Conservation (phyloP, 768 basidiomycete genomes). For the Lyophyllum atratum region DNA sequence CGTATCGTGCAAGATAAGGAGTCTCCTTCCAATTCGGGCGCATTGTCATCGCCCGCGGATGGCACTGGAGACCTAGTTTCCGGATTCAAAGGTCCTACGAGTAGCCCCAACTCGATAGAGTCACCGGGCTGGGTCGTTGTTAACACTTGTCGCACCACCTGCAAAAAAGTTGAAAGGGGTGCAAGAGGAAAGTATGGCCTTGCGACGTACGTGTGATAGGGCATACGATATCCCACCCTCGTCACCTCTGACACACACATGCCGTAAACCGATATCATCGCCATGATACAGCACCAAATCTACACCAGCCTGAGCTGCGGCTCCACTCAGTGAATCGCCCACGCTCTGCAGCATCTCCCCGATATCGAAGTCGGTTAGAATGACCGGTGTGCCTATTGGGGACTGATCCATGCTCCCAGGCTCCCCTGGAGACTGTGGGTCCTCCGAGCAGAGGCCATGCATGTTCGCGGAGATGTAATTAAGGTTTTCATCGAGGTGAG, state of each 20-base stretch:
- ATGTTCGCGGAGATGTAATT: conserved; percentile 93
- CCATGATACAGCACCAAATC: conserved; percentile 91
- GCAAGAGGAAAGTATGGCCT: conserved; percentile 17
- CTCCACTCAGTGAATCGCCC: conserved; percentile 84
- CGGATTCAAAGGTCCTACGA: conserved; percentile 35
- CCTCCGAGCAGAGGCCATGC: conserved; percentile 47
- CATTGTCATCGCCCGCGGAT: conserved; percentile 20
- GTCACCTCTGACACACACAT: conserved; percentile 82
- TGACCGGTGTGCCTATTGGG: conserved; percentile 8
- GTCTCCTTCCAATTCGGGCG: conserved; percentile 31
- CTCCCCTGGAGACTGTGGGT: not conserved
- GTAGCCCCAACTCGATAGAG: conserved; percentile 83
- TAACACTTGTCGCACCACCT: conserved; percentile 88
- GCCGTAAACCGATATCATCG: conserved; percentile 79
- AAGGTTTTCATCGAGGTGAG: conserved; percentile 91
- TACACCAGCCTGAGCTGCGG: conserved; percentile 80
- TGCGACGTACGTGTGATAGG: conserved; percentile 75
- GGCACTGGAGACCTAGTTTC: conserved; percentile 7
- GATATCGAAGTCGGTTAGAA: conserved; percentile 81
- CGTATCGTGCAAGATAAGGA: conserved; percentile 45
- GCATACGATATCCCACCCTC: conserved; percentile 83
- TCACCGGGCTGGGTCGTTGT: conserved; percentile 70
- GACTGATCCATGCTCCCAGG: not conserved
- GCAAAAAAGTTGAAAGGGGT: conserved; percentile 3
- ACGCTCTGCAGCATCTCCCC: conserved; percentile 89